Base-by-base conservation (phyloP, 768 basidiomycete genomes). In the Clathrus columnatus region DNA sequence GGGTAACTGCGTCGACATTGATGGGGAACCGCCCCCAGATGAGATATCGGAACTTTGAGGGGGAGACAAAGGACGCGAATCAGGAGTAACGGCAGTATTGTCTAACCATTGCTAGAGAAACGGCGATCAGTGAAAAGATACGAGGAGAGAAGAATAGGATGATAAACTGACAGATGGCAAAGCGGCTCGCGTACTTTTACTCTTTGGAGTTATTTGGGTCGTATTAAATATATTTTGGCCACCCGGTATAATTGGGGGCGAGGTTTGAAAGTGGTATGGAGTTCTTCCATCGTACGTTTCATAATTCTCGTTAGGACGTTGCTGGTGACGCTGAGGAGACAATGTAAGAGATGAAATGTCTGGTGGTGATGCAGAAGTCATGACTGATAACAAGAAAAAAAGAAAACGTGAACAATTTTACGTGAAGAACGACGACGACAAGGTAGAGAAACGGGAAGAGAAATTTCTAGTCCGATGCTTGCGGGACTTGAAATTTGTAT, bases 1-100 rank as follows among this genome's bases (percentile, higher is more conserved):
- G n/a, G 52, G 47, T 26, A 52, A 30, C 27, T 58, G 57, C 23
- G n/a, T 18, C n/a, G 69, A 65, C 65, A 72, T 64, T 60, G 88
- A 86, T 45, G 88, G 87, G 30, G 90, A 90, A 59, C 86, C 87
- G 67, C 87, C 87, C 63, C 85, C 80, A 64, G 89, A 91, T 51
- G 90, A 91, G 69, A 92, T 83, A 71, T 92, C 89, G 14, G 88
- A 90, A 66, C 84, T 90, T 68, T 89, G 88, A 65, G 87, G 81
- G 42, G 90, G 89, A 14, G 89, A 91, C 58, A 90, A 77, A 32
- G 90, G 80, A 63, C 88, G 87, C 72, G 75, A 79, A 68, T 90
- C 87, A n/a, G 82, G 72, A 30, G 68, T 56, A 27, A 63, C 32
- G 14, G 55, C 63, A 20, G 74, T 61, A 68, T 79, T 83, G 67